Conservation (phyloP, 2,329 filamentous ascomycete genomes). For the Colletotrichum plurivorum region DNA sequence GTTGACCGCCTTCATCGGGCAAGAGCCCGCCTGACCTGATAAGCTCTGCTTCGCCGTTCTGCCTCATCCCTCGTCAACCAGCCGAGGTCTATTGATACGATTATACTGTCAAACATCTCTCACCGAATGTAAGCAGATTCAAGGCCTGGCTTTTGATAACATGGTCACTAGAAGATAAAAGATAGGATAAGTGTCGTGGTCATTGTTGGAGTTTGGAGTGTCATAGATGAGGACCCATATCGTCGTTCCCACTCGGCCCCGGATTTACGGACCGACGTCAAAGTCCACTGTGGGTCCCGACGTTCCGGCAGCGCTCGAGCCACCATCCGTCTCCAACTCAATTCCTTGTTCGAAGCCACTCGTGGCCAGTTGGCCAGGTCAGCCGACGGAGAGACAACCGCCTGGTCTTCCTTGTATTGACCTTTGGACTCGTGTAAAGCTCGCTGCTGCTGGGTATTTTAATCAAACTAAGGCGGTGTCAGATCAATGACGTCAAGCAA, state of each 20-base stretch:
- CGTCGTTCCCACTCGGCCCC: constrained; percentile 32
- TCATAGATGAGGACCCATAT: constrained; percentile 23
- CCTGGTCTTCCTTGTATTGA: not conserved
- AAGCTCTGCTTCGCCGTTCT: no score
- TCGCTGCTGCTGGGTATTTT: constrained; percentile 31
- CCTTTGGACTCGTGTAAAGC: constrained; percentile 1
- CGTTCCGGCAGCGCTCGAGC: constrained; percentile 38
- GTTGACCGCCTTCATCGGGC: no score
- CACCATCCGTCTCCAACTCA: constrained; percentile 35
- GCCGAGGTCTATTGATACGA: no score
- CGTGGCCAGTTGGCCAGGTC: not conserved
- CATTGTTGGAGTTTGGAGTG: constrained; percentile 22
- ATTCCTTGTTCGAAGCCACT: constrained; percentile 14
- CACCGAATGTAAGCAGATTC: no score
- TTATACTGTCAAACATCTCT: no score
- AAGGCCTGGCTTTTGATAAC: not conserved
- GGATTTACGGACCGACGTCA: constrained; percentile 35
- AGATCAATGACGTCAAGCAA: constrained; percentile 13
- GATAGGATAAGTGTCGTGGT: not conserved
- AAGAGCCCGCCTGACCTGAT: no score
- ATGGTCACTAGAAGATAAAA: not conserved
- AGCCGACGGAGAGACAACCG: not conserved
- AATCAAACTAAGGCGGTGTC: constrained; percentile 37
- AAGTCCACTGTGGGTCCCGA: constrained; percentile 34
- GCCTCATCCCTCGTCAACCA: no score